These are phyloP conservation scores for Cryptomeria japonica DNA, from an alignment of 75 land plant genomes.

Conservation along the genomic window DNA sequence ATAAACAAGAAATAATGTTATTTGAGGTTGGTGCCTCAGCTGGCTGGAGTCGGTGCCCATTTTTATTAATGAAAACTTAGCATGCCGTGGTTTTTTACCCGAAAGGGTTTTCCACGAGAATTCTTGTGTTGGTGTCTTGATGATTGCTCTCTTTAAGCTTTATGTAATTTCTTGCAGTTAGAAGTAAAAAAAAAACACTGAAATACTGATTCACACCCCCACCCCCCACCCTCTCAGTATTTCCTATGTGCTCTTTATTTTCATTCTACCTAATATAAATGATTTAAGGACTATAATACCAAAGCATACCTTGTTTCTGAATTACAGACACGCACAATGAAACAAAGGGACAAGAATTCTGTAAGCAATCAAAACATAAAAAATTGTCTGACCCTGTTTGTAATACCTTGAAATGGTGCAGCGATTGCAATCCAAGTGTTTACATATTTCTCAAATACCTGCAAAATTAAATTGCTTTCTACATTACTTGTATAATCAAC, in stretches of 20 bases:
- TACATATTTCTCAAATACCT: conserved; percentile 98
- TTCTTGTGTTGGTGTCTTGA: too few relatives aligned
- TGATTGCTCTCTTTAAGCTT: too few relatives aligned
- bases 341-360: background rate
- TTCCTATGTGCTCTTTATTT: background rate
- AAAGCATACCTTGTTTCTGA: background rate
- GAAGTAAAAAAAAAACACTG: too few relatives aligned
- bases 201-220: too few relatives aligned
- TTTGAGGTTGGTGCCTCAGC: too few relatives aligned
- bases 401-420: conserved; percentile 89
- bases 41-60: too few relatives aligned
- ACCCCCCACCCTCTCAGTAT: too few relatives aligned
- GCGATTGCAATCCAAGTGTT: conserved; percentile 97
- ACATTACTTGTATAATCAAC: conserved; percentile 1
- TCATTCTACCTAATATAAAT: background rate
- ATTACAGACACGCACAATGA: background rate
- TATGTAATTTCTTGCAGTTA: too few relatives aligned
- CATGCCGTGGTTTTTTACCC: too few relatives aligned
- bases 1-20: too few relatives aligned
- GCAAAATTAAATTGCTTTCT: background rate
- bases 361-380: background rate
- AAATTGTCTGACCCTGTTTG: background rate
- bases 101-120: too few relatives aligned
- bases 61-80: too few relatives aligned
- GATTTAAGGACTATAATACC: background rate